phyloP scores from a whole-genome alignment of 2,329 filamentous ascomycete genomes.

The Aspergillus brasiliensis region DNA sequence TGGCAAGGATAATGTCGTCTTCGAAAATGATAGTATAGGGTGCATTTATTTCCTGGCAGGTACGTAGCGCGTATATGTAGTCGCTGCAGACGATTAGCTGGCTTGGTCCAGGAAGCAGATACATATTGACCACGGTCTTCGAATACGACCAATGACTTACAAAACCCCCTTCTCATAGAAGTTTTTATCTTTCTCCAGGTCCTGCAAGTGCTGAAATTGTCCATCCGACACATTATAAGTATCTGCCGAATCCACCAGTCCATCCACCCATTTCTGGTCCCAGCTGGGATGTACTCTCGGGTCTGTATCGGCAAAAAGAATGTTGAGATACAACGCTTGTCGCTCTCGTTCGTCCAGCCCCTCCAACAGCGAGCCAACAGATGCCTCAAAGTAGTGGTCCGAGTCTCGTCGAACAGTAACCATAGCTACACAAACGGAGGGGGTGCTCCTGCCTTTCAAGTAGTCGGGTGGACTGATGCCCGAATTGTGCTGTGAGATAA shows the following conservation, averaged over 20 bases:
- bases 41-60: constrained; percentile 31
- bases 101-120: neutral
- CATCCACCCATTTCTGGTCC: constrained; percentile 27
- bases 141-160: constrained; percentile 23
- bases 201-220: constrained; percentile 23
- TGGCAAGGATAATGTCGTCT: constrained; percentile 41
- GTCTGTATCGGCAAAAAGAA: constrained; percentile 30
- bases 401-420: constrained; percentile 26
- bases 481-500: constrained; percentile 24
- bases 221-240: constrained; percentile 21
- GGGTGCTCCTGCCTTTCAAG: neutral
- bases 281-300: constrained; percentile 27
- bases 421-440: constrained; percentile 27
- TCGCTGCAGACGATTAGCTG: constrained; percentile 21
- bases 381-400: constrained; percentile 30
- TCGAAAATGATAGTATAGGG: constrained; percentile 41
- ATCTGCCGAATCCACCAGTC: constrained; percentile 21
- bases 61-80: constrained; percentile 33
- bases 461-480: constrained; percentile 7
- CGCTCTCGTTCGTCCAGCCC: constrained; percentile 25
- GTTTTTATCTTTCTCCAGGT: constrained; percentile 27
- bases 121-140: neutral
- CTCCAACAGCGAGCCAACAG: constrained; percentile 27
- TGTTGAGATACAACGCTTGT: constrained; percentile 21
- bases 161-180: constrained; percentile 37